These are phyloP conservation scores for Leucocoprinus birnbaumii DNA, from an alignment of 768 basidiomycete genomes.

Conservation along the genomic window DNA sequence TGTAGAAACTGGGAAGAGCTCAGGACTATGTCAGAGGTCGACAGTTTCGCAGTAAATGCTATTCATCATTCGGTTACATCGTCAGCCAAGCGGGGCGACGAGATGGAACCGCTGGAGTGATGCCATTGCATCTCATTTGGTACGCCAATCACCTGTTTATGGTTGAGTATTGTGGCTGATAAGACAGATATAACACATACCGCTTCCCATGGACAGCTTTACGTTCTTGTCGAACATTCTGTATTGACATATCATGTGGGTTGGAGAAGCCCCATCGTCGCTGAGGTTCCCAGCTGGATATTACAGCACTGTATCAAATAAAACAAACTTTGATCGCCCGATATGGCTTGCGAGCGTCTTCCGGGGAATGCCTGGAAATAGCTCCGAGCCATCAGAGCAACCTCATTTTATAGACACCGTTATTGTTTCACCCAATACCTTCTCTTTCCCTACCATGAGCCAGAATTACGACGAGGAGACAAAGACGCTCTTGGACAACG, in stretches of 20 bases:
- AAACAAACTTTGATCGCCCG: slow-evolving; percentile 3
- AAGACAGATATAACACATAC: slow-evolving; percentile 3
- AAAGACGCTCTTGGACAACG: neutral
- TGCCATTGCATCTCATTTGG: slow-evolving; percentile 1
- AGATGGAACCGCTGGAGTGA: neutral
- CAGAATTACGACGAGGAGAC: slow-evolving; percentile 6
- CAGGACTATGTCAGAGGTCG: slow-evolving; percentile 7
- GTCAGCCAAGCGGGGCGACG: no score
- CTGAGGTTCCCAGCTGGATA: neutral
- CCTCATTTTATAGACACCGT: neutral
- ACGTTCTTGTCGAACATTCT: neutral
- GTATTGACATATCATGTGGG: neutral
- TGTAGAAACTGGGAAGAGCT: slow-evolving; percentile 16
- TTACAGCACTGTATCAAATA: neutral
- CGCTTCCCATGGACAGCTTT: slow-evolving; percentile 8
- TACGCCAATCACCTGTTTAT: neutral
- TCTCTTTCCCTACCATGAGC: slow-evolving; percentile 3
- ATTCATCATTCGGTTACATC: neutral
- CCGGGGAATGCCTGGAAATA: neutral
- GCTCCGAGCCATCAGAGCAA: neutral
- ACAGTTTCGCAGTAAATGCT: neutral
- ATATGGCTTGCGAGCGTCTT: neutral
- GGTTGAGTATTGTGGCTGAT: neutral
- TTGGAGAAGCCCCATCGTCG: neutral
- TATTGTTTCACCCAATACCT: neutral